Base-by-base conservation (phyloP, 202 grass and related monocot genomes). In the Musa balbisiana region DNA sequence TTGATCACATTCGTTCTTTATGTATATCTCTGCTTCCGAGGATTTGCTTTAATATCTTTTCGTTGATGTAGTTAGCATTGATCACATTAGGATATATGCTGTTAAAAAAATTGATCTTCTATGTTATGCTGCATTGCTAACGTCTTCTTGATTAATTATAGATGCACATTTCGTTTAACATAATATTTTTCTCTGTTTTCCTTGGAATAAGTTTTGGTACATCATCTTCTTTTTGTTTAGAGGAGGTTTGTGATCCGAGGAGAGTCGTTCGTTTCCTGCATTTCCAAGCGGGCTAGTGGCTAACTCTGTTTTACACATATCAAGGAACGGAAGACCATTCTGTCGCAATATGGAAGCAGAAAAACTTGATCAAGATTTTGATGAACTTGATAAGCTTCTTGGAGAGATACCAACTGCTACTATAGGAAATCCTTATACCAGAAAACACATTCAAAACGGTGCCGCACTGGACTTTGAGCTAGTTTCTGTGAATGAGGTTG, bases 331-430 rank as follows among this genome's bases (percentile, higher is more conserved):
- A 51, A 73, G n/a, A 49, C 50, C 10, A 17, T 53, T 76, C 23
- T 67, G 23, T 76, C 10, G n/a, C 53, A 73, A 25, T 29, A 83
- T 83, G 81, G 56, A 78, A 78, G 20, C 49, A 78, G 67, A 17
- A 72, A 60, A 72, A 73, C 63, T 63, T 55, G 76, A 78, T 21
- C 81, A 58, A 58, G 75, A 67, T 43, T 72, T 64, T 5, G 75
- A 83, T 66, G 81, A 83, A 64, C 21, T 83, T 11, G 74, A 78
- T 51, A 75, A 63, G 81, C 75, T 83, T 25, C 49, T 67, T 21
- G 20, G 16, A 11, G 81, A 78, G 74, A 83, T 83, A 69, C 81
- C 56, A 2, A 78, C 63, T 86, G 69, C 52, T 78, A 55, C 64
- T 51, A 66, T 56, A 16, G 65, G 78, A 14, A 66, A 51, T 78